phyloP scores from a whole-genome alignment of 306 rosid species.

The Rosa lucieae region DNA sequence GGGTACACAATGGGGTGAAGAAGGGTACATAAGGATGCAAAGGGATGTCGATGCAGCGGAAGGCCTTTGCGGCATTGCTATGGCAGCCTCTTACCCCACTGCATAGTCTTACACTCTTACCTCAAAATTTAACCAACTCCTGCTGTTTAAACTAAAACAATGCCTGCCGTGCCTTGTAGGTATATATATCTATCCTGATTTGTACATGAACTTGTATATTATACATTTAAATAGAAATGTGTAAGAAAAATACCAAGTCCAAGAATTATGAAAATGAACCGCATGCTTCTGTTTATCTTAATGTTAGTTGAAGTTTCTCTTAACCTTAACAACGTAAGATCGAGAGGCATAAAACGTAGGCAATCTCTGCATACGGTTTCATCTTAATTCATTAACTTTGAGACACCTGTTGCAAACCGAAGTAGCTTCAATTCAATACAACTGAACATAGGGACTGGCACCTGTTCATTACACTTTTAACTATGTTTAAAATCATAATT shows the following conservation, averaged over 20 bases:
- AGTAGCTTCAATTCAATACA: background rate
- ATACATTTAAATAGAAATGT: background rate
- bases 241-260: background rate
- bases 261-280: background rate
- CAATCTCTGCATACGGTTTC: background rate
- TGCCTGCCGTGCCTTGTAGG: background rate
- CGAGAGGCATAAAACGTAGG: background rate
- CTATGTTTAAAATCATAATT: background rate
- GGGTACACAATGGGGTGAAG: constrained; percentile 28
- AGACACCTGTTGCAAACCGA: background rate
- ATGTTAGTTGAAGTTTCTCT: background rate
- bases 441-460: background rate
- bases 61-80: background rate
- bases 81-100: constrained; percentile 1
- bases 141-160: background rate
- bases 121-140: background rate
- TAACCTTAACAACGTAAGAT: background rate
- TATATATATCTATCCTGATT: background rate
- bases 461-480: background rate
- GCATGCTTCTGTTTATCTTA: background rate
- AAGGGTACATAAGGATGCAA: constrained; percentile 26
- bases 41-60: background rate
- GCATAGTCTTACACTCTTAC: background rate
- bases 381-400: background rate
- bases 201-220: background rate